Conservation (phyloP, 2,329 filamentous ascomycete species). For the Phialophora expanda region DNA sequence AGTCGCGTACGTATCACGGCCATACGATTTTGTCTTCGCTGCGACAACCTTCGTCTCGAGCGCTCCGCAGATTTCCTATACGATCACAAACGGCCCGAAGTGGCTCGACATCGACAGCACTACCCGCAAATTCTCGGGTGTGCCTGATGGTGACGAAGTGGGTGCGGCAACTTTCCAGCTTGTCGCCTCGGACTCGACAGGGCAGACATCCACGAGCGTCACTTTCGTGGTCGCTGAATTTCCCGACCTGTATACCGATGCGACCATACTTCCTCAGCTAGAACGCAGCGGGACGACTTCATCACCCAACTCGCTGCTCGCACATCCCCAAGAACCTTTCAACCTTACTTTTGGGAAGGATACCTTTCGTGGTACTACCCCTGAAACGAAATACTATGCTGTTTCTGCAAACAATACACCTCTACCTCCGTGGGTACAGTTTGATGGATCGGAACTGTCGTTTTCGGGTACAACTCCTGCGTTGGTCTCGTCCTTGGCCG, state of each 20-base stretch:
- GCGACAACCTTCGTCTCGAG: slow-evolving; percentile 71
- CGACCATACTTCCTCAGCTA: slow-evolving; percentile 47
- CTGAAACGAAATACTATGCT: slow-evolving; percentile 73
- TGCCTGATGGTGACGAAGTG: slow-evolving; percentile 62
- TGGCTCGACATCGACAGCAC: slow-evolving; percentile 76
- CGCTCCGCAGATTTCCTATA: slow-evolving; percentile 65
- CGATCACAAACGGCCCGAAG: slow-evolving; percentile 66
- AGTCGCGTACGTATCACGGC: slow-evolving; percentile 70
- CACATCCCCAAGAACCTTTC: slow-evolving; percentile 57
- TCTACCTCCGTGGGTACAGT: slow-evolving; percentile 82
- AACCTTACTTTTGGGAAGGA: slow-evolving; percentile 71
- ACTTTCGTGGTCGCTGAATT: slow-evolving; percentile 71
- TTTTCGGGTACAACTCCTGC: slow-evolving; percentile 76
- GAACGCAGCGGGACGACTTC: slow-evolving; percentile 46
- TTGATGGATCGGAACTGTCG: slow-evolving; percentile 66
- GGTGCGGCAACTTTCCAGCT: slow-evolving; percentile 68
- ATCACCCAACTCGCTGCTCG: slow-evolving; percentile 47
- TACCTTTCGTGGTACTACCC: slow-evolving; percentile 66
- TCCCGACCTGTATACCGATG: slow-evolving; percentile 46
- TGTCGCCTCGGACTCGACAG: slow-evolving; percentile 70
- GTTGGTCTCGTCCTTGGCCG: slow-evolving; percentile 65
- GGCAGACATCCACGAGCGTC: slow-evolving; percentile 67
- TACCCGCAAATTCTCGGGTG: slow-evolving; percentile 72
- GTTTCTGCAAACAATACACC: slow-evolving; percentile 78
- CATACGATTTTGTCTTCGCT: slow-evolving; percentile 52